Evolutionary conservation across 2,329 filamentous ascomycete species (phyloP).

Genomic region (Colletotrichum cereale): DNA sequence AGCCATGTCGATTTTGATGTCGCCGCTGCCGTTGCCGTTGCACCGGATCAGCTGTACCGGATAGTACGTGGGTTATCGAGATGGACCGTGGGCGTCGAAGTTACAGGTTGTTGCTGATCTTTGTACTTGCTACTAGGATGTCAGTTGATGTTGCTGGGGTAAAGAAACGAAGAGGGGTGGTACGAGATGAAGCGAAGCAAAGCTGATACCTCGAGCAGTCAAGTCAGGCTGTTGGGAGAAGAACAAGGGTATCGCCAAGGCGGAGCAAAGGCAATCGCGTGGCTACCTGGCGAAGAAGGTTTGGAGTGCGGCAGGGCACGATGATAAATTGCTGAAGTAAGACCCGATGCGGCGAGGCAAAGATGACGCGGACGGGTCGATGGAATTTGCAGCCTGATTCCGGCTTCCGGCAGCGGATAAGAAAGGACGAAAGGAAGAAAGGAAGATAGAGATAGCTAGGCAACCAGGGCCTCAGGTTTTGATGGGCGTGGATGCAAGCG

Average conservation of each 20-base stretch:
- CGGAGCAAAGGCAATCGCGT: neutral
- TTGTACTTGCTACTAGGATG: neutral
- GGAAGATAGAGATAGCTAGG: no score
- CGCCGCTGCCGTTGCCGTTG: neutral
- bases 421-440: neutral
- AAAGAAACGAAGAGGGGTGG: no score
- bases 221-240: neutral
- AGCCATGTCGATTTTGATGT: neutral
- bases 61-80: neutral
- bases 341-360: slow-evolving; percentile 7
- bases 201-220: neutral
- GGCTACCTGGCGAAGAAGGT: neutral
- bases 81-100: neutral
- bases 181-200: neutral
- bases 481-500: neutral
- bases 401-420: neutral
- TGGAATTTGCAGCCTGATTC: slow-evolving; percentile 8
- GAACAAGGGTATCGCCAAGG: no score
- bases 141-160: neutral
- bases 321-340: no score
- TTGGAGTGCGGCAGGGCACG: neutral
- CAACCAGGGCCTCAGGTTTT: neutral
- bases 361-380: slow-evolving; percentile 2
- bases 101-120: no score
- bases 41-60: no score